phyloP scores from a whole-genome alignment of 306 rosid genomes.

The Betula pendula region DNA sequence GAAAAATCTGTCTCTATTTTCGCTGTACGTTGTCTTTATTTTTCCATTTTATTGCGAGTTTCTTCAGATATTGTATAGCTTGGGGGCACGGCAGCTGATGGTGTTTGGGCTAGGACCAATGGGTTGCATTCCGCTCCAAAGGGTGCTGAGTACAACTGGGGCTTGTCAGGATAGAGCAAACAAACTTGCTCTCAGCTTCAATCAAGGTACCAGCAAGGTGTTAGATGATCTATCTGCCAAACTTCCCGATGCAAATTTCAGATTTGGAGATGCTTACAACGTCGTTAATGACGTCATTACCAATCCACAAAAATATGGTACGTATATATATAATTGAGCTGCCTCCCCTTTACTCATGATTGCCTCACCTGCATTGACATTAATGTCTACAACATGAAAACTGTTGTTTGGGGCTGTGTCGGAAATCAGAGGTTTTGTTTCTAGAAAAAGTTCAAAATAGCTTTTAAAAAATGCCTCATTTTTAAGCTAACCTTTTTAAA shows the following conservation, averaged over 20 bases:
- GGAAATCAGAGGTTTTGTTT: no score
- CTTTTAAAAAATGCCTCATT: no score
- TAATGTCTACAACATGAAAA: not conserved
- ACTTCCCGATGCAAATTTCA: slow-evolving; percentile 68
- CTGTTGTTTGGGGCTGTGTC: no score
- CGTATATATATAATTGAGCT: slow-evolving; percentile 24
- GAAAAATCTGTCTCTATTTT: no score
- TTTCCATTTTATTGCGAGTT: no score
- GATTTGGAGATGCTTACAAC: slow-evolving; percentile 87
- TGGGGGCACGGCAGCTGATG: slow-evolving; percentile 80
- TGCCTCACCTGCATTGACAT: not conserved
- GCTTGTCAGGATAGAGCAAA: slow-evolving; percentile 62
- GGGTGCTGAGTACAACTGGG: slow-evolving; percentile 73
- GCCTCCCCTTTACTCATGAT: not conserved
- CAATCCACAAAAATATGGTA: slow-evolving; percentile 71
- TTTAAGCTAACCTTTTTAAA: no score
- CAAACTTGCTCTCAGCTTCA: slow-evolving; percentile 75
- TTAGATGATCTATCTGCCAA: slow-evolving; percentile 42
- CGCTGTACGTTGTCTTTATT: no score
- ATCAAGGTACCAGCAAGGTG: slow-evolving; percentile 55
- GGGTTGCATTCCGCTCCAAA: slow-evolving; percentile 95
- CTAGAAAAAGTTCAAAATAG: no score
- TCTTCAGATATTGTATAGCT: slow-evolving; percentile 69
- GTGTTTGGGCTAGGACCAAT: slow-evolving; percentile 92
- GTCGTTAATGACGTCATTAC: slow-evolving; percentile 66